These are phyloP conservation scores for Apiotrichum montevideense DNA, from an alignment of 1,284 basidiomycete genomes.

Conservation along the genomic window DNA sequence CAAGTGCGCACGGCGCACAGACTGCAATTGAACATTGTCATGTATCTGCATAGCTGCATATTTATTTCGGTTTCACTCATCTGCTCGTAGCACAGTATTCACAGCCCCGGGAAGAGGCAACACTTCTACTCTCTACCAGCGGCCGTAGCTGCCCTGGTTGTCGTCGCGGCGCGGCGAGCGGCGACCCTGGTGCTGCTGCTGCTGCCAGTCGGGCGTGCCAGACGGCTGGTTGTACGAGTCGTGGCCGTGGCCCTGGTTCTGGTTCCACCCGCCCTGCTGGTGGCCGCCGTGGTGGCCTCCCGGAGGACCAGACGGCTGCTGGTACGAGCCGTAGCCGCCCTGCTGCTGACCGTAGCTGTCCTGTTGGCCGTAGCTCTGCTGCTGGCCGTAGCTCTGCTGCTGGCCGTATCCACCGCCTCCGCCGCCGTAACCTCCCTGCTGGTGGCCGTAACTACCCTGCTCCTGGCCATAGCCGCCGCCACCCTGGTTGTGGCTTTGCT, in stretches of 20 bases:
- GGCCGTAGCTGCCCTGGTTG: slow-evolving; percentile 3
- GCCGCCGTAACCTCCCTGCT: not conserved
- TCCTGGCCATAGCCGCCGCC: not conserved
- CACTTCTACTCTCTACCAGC: not conserved
- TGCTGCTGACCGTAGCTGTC: slow-evolving; percentile 1
- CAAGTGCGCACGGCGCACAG: no score
- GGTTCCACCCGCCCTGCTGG: not conserved
- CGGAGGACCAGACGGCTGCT: slow-evolving; percentile 3
- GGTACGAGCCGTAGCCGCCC: slow-evolving; percentile 2
- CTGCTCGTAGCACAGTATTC: no score
- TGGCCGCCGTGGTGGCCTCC: not conserved
- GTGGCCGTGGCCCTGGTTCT: not conserved
- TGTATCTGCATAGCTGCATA: no score
- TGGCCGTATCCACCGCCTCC: not conserved
- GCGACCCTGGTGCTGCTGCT: not conserved
- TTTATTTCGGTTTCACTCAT: no score
- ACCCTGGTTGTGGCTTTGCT: not conserved
- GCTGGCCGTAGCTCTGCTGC: not conserved
- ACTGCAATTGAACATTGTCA: no score
- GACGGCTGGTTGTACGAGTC: not conserved
- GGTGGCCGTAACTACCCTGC: not conserved
- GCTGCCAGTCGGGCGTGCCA: slow-evolving; percentile 1
- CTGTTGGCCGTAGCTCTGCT: not conserved
- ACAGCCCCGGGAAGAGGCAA: no score
- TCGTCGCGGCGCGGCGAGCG: not conserved